Evolutionary conservation across 31 red algal genomes (phyloP).

Genomic region (Odonthalia washingtoniensis): DNA sequence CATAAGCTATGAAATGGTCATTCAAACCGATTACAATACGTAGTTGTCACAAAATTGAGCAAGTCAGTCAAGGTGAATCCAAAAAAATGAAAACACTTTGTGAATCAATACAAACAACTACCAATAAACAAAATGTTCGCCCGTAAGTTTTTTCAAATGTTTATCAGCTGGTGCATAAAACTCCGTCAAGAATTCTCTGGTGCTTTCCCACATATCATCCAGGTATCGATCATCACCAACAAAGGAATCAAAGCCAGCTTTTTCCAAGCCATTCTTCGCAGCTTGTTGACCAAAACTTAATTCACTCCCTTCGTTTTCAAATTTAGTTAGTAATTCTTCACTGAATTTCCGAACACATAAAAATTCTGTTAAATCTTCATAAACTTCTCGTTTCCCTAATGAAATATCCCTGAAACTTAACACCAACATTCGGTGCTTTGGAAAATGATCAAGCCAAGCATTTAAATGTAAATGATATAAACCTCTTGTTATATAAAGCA

Average conservation of each 20-base stretch:
- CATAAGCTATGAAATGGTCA: too few species aligned
- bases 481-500: constrained; percentile 6
- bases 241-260: not conserved
- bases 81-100: too few species aligned
- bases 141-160: not conserved
- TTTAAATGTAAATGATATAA: not conserved
- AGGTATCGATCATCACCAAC: not conserved
- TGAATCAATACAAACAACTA: too few species aligned
- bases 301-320: not conserved
- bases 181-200: not conserved
- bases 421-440: not conserved
- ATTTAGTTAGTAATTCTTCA: not conserved
- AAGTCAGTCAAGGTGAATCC: too few species aligned
- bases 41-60: too few species aligned
- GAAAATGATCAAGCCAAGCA: not conserved
- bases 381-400: not conserved
- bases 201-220: not conserved
- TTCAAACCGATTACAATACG: too few species aligned
- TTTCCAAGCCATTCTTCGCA: not conserved
- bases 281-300: constrained; percentile 19
- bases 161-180: constrained; percentile 20
- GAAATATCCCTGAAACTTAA: not conserved
- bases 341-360: not conserved
- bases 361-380: not conserved
- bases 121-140: not conserved